Evolutionary conservation across 2,329 filamentous ascomycete species (phyloP), one percentile per base, ranked within the genome.

Genomic region (Phoma herbarum): DNA sequence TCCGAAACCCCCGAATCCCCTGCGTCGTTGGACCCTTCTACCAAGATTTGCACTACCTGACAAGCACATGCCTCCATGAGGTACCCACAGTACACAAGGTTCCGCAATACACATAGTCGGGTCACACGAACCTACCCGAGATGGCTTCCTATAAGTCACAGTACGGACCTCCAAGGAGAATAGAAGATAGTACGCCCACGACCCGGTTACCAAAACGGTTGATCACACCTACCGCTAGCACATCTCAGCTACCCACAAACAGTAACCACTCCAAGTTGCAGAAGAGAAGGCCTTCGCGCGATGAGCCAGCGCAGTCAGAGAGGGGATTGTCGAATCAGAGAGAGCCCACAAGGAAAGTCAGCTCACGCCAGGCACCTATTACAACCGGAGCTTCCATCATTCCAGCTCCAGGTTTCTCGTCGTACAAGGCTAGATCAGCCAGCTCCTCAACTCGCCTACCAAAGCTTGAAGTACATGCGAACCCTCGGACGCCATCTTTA

Each of bases 401-500:
- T 46, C 60, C 62, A 44, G 52, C 59, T 37, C 54, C 69, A 52
- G 64, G 46, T 47, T 52, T 47, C 18, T 37, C 57, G 64, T 59
- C 42, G 50, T 52, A 62, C 72, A 53, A 74, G 69, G 56, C 62
- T 63, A 59, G 49, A 62, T 45, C 60, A 52, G 45, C 72, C 69
- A 62, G 45, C 42, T 64, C 71, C 37, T 71, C 73, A 35, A 73
- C 73, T 47, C 74, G 73, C 22, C 54, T 75, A 47, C 75, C 73
- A 35, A 74, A 76, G 61, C 70, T 74, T 48, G 75, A 78, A 56
- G 68, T 74, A n/a, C 64, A 68, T 22, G 55, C 43, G 52, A 74
- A 60, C 50, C 75, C 75, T 52, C 74, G 75, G 44, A 82, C 81
- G 16, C 81, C 81, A 16, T 82, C 81, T n/a, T 75, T 82, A 20